Conservation (phyloP, 2,329 filamentous ascomycete genomes). For the Colletotrichum simmondsii region DNA sequence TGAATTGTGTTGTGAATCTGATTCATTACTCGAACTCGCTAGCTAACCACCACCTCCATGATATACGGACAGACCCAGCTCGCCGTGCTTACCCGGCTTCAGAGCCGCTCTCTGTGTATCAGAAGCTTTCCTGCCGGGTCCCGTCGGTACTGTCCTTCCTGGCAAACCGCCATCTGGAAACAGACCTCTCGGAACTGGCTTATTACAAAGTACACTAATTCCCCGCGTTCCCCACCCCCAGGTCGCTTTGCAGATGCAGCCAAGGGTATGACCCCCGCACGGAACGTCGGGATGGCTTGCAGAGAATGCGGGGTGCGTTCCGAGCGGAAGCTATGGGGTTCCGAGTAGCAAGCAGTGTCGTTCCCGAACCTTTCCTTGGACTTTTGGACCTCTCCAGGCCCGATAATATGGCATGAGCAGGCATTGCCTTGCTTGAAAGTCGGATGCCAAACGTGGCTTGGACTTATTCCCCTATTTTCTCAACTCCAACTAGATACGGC, state of each 20-base stretch:
- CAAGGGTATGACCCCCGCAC: slow-evolving; percentile 3
- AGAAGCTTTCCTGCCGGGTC: slow-evolving; percentile 6
- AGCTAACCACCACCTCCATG: not conserved
- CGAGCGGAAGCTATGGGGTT: slow-evolving; percentile 20
- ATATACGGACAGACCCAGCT: not conserved
- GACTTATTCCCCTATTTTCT: not conserved
- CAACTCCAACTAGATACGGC: too few species aligned
- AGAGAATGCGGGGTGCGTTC: slow-evolving; percentile 1
- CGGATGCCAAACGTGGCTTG: not conserved
- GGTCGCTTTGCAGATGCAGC: not conserved
- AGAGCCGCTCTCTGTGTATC: not conserved
- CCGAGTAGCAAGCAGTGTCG: not conserved
- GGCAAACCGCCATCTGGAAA: not conserved
- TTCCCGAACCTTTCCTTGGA: not conserved
- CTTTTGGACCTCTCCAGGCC: not conserved
- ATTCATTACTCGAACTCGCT: not conserved
- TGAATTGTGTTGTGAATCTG: not conserved
- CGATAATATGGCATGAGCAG: not conserved
- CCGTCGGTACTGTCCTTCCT: slow-evolving; percentile 5
- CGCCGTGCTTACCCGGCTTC: not conserved
- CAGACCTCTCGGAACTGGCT: slow-evolving; percentile 5
- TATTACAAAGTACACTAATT: not conserved
- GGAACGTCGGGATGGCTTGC: slow-evolving; percentile 14
- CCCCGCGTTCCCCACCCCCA: slow-evolving; percentile 16
- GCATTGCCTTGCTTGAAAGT: not conserved